These are phyloP conservation scores for Purpureocillium takamizusanense DNA, from an alignment of 2,329 filamentous ascomycete genomes.

Conservation along the genomic window DNA sequence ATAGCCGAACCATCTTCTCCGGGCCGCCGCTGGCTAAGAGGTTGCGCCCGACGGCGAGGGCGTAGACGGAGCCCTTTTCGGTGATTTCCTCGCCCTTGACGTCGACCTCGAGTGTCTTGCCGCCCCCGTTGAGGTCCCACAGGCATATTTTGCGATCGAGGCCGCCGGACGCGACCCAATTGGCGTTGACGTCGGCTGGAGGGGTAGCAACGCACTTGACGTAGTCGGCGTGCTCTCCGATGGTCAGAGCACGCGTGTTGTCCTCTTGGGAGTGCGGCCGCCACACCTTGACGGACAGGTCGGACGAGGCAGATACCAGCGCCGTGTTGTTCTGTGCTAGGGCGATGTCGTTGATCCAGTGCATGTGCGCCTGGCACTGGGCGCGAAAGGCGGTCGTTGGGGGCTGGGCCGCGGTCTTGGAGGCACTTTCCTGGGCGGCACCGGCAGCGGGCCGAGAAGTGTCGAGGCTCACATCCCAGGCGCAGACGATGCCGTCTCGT, in stretches of 20 bases:
- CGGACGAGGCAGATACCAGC: conserved; percentile 85
- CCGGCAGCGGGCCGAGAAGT: conserved; percentile 31
- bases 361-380: conserved; percentile 70
- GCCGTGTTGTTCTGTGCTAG: conserved; percentile 70
- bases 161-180: conserved; percentile 91
- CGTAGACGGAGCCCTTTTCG: conserved; percentile 93
- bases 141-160: conserved; percentile 86
- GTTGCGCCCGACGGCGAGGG: conserved; percentile 68
- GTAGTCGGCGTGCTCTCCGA: conserved; percentile 92
- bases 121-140: conserved; percentile 86
- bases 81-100: conserved; percentile 72
- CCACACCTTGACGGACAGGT: conserved; percentile 90
- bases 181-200: conserved; percentile 44
- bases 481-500: conserved; percentile 89
- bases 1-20: conserved; percentile 84
- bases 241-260: conserved; percentile 49
- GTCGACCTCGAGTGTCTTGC: conserved; percentile 80
- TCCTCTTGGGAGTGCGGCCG: conserved; percentile 58
- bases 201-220: conserved; percentile 89
- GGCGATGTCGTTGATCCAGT: conserved; percentile 92
- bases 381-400: conserved; percentile 49
- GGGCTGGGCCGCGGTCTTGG: conserved; percentile 15
- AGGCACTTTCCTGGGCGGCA: conserved; percentile 17
- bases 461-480: conserved; percentile 81
- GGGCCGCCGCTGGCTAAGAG: conserved; percentile 89